A percentile compares a stretch with the other conserved stretches of the same genome.
Evolutionary conservation across 257 asterid genomes (phyloP).

Genomic region (Lantana camara): DNA sequence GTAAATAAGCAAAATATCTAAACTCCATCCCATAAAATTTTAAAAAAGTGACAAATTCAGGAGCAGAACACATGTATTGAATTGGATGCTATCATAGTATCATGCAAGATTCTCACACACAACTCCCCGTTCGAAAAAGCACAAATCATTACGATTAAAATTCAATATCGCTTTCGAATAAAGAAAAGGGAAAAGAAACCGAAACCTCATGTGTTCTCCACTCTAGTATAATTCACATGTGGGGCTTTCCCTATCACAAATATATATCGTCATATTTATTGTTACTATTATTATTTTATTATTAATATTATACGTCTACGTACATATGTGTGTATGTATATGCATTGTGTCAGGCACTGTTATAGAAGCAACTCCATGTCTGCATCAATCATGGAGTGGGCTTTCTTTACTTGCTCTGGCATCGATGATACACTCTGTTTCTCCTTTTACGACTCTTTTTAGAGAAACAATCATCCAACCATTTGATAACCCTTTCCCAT

Average conservation of each 20-base stretch:
- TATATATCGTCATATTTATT: too few species aligned
- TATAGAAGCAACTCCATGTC: slow-evolving; percentile 22
- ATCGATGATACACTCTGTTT: slow-evolving; percentile 27
- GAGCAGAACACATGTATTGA: not conserved
- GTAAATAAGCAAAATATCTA: not conserved
- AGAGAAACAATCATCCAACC: slow-evolving; percentile 27
- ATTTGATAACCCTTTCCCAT: slow-evolving; percentile 38
- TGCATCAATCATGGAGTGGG: slow-evolving; percentile 43
- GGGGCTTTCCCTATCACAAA: slow-evolving; percentile 6
- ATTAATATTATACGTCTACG: not conserved
- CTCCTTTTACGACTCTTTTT: slow-evolving; percentile 19
- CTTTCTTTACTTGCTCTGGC: slow-evolving; percentile 32
- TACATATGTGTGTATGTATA: not conserved
- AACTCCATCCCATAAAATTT: not conserved
- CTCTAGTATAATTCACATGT: slow-evolving; percentile 21
- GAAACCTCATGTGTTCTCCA: slow-evolving; percentile 4
- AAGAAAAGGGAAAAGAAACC: not conserved
- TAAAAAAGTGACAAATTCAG: not conserved
- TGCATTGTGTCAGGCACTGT: slow-evolving; percentile 27
- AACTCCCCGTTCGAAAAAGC: not conserved
- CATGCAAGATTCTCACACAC: not conserved
- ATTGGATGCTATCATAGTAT: not conserved
- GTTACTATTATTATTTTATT: not conserved
- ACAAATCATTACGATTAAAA: not conserved
- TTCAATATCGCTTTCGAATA: not conserved